Evolutionary conservation across 202 grass and related monocot genomes (phyloP).

Genomic region (Setaria italica): DNA sequence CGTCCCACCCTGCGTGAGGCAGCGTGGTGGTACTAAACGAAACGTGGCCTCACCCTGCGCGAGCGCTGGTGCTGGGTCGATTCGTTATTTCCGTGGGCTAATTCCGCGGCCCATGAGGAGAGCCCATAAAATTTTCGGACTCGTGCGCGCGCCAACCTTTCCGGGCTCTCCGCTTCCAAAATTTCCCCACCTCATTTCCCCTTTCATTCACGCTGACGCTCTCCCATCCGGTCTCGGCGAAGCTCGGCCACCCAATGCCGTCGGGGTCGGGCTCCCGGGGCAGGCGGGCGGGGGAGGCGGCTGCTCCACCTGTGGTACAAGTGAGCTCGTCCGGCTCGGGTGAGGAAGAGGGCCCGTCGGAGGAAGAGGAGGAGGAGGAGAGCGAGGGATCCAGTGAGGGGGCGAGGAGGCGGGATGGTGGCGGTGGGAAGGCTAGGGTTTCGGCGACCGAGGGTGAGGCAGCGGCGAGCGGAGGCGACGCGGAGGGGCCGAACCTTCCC

Average conservation of each 20-base stretch:
- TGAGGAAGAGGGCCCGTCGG: neutral
- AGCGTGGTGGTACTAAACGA: constrained; percentile 49
- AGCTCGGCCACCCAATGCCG: constrained; percentile 30
- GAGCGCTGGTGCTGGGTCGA: neutral
- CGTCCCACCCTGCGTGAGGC: accelerated
- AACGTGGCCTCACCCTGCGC: neutral
- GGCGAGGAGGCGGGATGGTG: constrained; percentile 8
- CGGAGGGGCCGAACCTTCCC: constrained; percentile 44
- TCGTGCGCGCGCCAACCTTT: constrained; percentile 31
- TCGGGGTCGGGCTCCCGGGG: constrained; percentile 30
- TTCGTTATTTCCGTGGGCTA: neutral
- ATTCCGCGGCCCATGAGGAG: neutral
- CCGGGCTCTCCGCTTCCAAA: constrained; percentile 31
- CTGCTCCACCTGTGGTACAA: neutral
- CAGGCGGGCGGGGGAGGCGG: neutral
- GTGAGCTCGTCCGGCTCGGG: constrained; percentile 29
- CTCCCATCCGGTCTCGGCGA: constrained; percentile 9
- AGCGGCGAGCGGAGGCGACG: constrained; percentile 10
- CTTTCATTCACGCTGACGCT: neutral
- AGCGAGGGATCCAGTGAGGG: constrained; percentile 35
- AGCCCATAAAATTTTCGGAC: neutral
- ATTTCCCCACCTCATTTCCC: neutral
- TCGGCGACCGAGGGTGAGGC: constrained; percentile 1
- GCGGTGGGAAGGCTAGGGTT: neutral
- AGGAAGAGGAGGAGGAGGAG: constrained; percentile 41